Evolutionary conservation across 306 rosid species (phyloP).

Genomic region (Gleditsia sinensis): DNA sequence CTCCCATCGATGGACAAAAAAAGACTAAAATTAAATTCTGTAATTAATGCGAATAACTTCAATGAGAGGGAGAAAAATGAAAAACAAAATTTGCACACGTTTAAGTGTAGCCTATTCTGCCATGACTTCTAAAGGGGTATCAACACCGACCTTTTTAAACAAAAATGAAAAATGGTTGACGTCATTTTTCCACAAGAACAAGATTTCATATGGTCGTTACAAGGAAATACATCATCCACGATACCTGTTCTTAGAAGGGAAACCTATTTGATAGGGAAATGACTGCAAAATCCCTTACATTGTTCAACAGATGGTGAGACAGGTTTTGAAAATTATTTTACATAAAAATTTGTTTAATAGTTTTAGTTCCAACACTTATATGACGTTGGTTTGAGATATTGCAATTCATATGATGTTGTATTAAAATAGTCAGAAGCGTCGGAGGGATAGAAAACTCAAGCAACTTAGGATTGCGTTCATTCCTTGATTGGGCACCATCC

Average conservation of each 20-base stretch:
- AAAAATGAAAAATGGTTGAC: neutral
- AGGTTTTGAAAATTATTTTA: too few relatives aligned
- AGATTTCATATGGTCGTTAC: constrained; percentile 1
- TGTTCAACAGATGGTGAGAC: too few relatives aligned
- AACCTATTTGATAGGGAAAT: constrained; percentile 13
- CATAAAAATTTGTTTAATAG: too few relatives aligned
- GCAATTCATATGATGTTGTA: too few relatives aligned
- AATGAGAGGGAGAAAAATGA: neutral
- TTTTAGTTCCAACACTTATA: too few relatives aligned
- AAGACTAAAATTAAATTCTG: neutral
- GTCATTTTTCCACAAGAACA: neutral
- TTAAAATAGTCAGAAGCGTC: too few relatives aligned
- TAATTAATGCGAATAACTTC: neutral
- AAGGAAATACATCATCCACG: neutral
- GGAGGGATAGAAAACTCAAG: too few relatives aligned
- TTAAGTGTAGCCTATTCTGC: neutral
- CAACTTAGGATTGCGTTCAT: too few relatives aligned
- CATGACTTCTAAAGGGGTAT: neutral
- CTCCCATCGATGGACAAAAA: neutral
- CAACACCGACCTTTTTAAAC: neutral
- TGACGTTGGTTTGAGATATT: too few relatives aligned
- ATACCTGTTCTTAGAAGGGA: constrained; percentile 31
- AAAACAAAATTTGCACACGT: neutral
- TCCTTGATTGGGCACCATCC: too few relatives aligned
- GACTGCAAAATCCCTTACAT: too few relatives aligned